phyloP scores from a whole-genome alignment of 2,329 filamentous ascomycete species.

The Aspergillus texensis region DNA sequence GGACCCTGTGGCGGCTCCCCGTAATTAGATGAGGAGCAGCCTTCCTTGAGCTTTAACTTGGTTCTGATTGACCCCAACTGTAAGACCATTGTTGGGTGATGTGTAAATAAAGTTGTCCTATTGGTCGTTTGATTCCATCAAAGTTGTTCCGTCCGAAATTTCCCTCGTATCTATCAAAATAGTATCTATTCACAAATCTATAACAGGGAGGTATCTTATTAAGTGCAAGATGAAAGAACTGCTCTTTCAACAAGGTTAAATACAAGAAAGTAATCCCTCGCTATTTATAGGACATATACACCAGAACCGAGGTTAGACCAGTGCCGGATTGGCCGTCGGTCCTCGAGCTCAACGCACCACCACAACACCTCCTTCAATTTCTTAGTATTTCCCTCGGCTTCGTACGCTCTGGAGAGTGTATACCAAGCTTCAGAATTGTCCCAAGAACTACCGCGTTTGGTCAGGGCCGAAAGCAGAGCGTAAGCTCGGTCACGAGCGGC shows the following conservation, averaged over 20 bases:
- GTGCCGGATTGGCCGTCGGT: constrained; percentile 74
- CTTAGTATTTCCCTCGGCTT: constrained; percentile 79
- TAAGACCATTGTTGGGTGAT: constrained; percentile 18
- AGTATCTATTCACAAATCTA: constrained; percentile 18
- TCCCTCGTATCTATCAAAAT: constrained; percentile 2
- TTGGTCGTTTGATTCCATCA: constrained; percentile 27
- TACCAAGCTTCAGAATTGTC: constrained; percentile 94
- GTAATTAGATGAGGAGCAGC: constrained; percentile 16
- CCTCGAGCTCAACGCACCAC: constrained; percentile 97
- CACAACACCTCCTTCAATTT: constrained; percentile 92
- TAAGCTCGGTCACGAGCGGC: constrained; percentile 88
- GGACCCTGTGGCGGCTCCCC: constrained; percentile 39
- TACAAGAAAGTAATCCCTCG: not conserved
- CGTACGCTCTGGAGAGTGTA: constrained; percentile 80
- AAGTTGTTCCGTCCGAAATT: constrained; percentile 17
- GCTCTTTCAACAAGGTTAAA: constrained; percentile 1
- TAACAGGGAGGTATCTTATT: constrained; percentile 33
- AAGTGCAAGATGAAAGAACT: constrained; percentile 16
- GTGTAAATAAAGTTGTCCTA: constrained; percentile 42
- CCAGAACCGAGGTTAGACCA: constrained; percentile 73
- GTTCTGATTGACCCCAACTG: not conserved
- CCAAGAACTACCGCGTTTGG: constrained; percentile 85
- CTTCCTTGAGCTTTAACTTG: constrained; percentile 6
- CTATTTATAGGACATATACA: constrained; percentile 62
- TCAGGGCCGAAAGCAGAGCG: constrained; percentile 77